phyloP scores from a whole-genome alignment of 2,329 filamentous ascomycete genomes.

The Lasiodiplodia sp. region DNA sequence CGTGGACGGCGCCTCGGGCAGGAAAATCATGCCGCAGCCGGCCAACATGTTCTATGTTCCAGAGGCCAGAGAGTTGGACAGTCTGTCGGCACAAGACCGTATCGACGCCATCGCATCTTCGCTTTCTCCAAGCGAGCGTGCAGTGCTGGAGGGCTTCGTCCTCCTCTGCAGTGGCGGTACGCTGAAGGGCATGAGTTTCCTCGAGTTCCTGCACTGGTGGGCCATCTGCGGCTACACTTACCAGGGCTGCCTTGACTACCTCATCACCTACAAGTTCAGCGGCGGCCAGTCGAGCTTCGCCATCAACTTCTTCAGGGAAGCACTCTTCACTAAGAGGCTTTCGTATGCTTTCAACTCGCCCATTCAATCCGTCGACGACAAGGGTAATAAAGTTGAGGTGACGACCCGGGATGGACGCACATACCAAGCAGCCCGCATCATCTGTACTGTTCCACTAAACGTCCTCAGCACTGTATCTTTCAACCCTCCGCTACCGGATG shows the following conservation, averaged over 20 bases:
- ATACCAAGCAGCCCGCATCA: conserved; percentile 37
- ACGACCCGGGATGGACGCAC: conserved; percentile 43
- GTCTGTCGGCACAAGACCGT: conserved; percentile 50
- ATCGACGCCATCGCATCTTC: conserved; percentile 50
- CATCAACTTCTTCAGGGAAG: conserved; percentile 55
- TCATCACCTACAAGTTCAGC: conserved; percentile 24
- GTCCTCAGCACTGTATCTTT: conserved; percentile 53
- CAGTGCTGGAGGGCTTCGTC: conserved; percentile 51
- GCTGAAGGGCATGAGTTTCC: conserved; percentile 54
- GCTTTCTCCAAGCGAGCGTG: conserved; percentile 52
- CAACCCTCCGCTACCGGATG: conserved; percentile 47
- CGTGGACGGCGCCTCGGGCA: conserved; percentile 52
- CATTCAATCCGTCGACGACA: conserved; percentile 44
- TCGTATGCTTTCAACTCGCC: conserved; percentile 53
- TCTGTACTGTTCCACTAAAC: conserved; percentile 56
- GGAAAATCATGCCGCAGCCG: conserved; percentile 51
- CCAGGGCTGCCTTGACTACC: conserved; percentile 31
- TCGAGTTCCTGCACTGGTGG: conserved; percentile 60
- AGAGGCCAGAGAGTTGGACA: conserved; percentile 40
- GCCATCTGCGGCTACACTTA: conserved; percentile 54
- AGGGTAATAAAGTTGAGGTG: conserved; percentile 42
- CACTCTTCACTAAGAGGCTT: conserved; percentile 48
- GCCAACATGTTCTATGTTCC: conserved; percentile 40
- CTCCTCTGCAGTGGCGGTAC: conserved; percentile 54
- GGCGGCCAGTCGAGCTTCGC: conserved; percentile 57